phyloP scores from a whole-genome alignment of 169 alveolate species.

The Neospora caninum region DNA sequence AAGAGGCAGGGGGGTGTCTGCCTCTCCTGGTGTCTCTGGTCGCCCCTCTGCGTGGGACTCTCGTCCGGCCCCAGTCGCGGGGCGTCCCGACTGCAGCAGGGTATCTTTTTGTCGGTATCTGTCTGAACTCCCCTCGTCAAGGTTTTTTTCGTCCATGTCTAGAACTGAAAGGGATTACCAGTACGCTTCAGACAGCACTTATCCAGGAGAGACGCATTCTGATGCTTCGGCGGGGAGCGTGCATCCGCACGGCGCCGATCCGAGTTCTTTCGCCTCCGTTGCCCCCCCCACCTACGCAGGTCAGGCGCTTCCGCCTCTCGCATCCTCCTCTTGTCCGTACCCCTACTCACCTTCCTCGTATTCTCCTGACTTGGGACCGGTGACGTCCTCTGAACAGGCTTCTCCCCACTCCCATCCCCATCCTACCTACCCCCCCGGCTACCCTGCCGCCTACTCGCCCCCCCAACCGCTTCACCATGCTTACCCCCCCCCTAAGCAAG shows the following conservation, averaged over 20 bases:
- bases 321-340: neutral
- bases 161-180: neutral
- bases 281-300: neutral
- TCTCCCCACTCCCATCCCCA: neutral
- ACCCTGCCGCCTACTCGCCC: neutral
- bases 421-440: neutral
- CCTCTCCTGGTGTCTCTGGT: neutral
- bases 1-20: no score
- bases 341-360: slow-evolving; percentile 2
- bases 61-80: neutral
- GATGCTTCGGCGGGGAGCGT: neutral
- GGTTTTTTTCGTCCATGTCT: neutral
- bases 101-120: neutral
- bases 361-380: neutral
- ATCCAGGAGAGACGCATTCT: neutral
- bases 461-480: neutral
- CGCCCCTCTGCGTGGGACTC: neutral
- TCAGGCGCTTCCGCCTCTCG: neutral
- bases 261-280: neutral
- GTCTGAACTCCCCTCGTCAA: neutral
- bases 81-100: no score
- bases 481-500: neutral
- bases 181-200: neutral
- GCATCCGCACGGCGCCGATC: neutral
- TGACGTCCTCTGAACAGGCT: neutral